These are phyloP conservation scores for Solanum chaucha DNA, from an alignment of 257 asterid genomes.

Conservation along the genomic window DNA sequence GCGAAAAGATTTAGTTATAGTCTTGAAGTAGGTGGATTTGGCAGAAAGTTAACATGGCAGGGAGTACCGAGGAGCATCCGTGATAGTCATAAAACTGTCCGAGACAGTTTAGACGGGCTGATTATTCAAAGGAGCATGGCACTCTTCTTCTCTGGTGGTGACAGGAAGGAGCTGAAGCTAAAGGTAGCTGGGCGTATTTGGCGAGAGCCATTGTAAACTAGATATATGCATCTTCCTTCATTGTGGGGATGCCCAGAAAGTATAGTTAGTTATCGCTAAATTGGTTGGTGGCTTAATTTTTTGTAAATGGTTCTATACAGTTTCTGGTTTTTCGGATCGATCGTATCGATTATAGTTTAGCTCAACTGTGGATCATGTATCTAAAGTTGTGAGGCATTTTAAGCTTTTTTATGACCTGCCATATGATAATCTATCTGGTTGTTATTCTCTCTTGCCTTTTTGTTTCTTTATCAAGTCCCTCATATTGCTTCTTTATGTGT, in stretches of 20 bases:
- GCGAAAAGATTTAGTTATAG: slow-evolving; percentile 23
- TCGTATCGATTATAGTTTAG: not conserved
- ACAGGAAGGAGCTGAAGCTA: slow-evolving; percentile 23
- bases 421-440: not conserved
- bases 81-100: slow-evolving; percentile 21
- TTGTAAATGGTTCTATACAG: not conserved
- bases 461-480: not conserved
- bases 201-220: slow-evolving; percentile 7
- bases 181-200: slow-evolving; percentile 24
- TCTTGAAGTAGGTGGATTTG: slow-evolving; percentile 25
- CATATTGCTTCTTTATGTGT: not conserved
- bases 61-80: slow-evolving; percentile 34
- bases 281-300: not conserved
- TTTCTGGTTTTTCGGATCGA: not conserved
- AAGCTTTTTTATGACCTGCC: not conserved
- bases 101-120: slow-evolving; percentile 27
- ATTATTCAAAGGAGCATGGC: slow-evolving; percentile 26
- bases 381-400: not conserved
- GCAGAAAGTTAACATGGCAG: slow-evolving; percentile 28
- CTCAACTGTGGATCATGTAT: not conserved
- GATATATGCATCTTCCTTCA: not conserved
- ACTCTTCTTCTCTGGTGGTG: slow-evolving; percentile 20
- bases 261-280: not conserved
- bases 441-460: not conserved
- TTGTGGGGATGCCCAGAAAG: not conserved